phyloP scores from a whole-genome alignment of 2,329 filamentous ascomycete species.

The Verticillium klebahnii region DNA sequence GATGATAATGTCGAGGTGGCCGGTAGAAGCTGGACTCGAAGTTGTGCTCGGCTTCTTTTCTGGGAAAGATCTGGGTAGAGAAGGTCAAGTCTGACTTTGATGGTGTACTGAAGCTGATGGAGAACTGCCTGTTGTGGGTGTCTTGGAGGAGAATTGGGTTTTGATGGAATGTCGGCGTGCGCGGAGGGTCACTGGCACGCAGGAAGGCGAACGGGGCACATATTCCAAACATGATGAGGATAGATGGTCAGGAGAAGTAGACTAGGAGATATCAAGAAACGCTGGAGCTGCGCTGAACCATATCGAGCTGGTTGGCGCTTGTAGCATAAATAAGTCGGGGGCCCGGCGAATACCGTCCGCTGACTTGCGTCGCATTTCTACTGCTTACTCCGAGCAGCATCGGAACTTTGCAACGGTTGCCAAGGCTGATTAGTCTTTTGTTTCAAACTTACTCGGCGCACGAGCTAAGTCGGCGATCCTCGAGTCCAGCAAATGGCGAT shows the following conservation, averaged over 20 bases:
- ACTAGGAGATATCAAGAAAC: neutral
- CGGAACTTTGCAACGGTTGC: neutral
- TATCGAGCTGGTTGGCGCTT: neutral
- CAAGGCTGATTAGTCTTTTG: neutral
- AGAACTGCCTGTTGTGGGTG: neutral
- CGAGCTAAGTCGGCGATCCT: neutral
- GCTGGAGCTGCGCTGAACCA: neutral
- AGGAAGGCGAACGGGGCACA: neutral
- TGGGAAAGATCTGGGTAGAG: conserved; percentile 2
- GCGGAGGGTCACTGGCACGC: neutral
- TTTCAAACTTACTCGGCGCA: neutral
- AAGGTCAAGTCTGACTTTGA: neutral
- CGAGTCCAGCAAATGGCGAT: neutral
- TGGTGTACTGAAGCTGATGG: neutral
- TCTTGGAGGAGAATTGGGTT: neutral
- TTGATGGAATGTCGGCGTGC: neutral
- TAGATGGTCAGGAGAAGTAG: neutral
- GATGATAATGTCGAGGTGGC: conserved; percentile 17
- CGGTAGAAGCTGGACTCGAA: conserved; percentile 3
- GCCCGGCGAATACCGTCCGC: neutral
- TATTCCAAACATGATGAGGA: neutral
- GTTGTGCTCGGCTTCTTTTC: neutral
- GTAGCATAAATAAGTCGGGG: neutral
- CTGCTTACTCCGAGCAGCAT: neutral
- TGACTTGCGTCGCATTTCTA: neutral